Percentiles rank a stretch among this genome's conserved stretches.
Evolutionary conservation across 2,329 filamentous ascomycete species (phyloP).

Genomic region (Calonectria multiphialidica): DNA sequence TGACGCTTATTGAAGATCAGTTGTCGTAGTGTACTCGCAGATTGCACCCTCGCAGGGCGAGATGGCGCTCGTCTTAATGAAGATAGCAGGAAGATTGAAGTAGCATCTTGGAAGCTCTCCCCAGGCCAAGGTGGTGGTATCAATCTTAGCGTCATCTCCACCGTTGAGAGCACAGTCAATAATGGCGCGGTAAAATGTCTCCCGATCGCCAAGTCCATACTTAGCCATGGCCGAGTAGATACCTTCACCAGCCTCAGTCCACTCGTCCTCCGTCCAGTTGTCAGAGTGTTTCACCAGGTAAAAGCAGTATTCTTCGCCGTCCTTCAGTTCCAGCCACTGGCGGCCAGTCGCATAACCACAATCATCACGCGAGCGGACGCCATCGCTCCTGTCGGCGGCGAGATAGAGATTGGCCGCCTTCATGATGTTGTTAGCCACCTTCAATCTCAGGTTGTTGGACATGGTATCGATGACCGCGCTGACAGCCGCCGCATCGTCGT

Average conservation of each 20-base stretch:
- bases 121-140: background rate
- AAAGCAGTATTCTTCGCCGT: background rate
- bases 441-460: constrained; percentile 7
- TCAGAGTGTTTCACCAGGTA: background rate
- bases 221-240: background rate
- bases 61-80: background rate
- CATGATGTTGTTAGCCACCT: constrained; percentile 14
- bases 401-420: constrained; percentile 13
- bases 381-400: background rate
- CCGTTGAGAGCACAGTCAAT: background rate
- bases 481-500: constrained; percentile 10
- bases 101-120: background rate
- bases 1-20: background rate
- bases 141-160: background rate
- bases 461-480: background rate
- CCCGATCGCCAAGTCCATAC: background rate
- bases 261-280: background rate
- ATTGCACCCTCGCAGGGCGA: background rate
- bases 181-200: background rate
- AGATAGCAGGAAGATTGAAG: background rate
- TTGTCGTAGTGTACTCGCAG: background rate
- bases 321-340: constrained; percentile 1
- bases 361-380: background rate
- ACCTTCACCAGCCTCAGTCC: background rate
- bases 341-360: background rate